Evolutionary conservation across 164 flowering plant species (phyloP).

Genomic region (Amborella trichopoda): DNA sequence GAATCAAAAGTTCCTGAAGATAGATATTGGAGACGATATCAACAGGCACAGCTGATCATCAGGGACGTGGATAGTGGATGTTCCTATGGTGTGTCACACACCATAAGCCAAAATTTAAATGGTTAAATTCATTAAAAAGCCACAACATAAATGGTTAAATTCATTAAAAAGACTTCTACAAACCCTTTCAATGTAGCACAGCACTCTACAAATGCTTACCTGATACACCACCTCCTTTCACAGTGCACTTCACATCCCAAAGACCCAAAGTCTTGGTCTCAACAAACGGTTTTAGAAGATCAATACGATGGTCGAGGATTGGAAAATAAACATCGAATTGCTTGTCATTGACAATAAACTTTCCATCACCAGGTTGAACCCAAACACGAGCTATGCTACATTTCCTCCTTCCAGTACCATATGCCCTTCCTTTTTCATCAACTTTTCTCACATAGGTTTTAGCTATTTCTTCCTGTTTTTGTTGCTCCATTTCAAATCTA

Average conservation of each 20-base stretch:
- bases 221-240: constrained; percentile 85
- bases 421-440: constrained; percentile 89
- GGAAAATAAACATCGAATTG: constrained; percentile 86
- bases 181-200: background rate
- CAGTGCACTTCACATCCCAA: constrained; percentile 86
- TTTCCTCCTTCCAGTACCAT: constrained; percentile 95
- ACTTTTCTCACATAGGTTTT: constrained; percentile 70
- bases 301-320: constrained; percentile 82
- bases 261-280: constrained; percentile 91
- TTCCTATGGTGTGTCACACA: too few species aligned
- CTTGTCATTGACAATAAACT: constrained; percentile 67
- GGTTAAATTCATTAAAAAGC: too few species aligned
- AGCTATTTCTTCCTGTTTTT: constrained; percentile 76
- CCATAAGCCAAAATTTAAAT: too few species aligned
- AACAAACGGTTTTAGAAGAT: constrained; percentile 76
- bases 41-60: too few species aligned
- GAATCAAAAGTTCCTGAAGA: too few species aligned
- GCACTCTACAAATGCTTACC: constrained; percentile 45
- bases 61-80: too few species aligned
- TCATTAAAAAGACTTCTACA: background rate
- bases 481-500: constrained; percentile 66
- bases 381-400: constrained; percentile 94
- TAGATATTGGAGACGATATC: too few species aligned
- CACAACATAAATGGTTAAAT: background rate
- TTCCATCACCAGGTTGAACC: constrained; percentile 90